Evolutionary conservation across 495 filamentous ascomycete species (phyloP).

Genomic region (Collariella sp.): DNA sequence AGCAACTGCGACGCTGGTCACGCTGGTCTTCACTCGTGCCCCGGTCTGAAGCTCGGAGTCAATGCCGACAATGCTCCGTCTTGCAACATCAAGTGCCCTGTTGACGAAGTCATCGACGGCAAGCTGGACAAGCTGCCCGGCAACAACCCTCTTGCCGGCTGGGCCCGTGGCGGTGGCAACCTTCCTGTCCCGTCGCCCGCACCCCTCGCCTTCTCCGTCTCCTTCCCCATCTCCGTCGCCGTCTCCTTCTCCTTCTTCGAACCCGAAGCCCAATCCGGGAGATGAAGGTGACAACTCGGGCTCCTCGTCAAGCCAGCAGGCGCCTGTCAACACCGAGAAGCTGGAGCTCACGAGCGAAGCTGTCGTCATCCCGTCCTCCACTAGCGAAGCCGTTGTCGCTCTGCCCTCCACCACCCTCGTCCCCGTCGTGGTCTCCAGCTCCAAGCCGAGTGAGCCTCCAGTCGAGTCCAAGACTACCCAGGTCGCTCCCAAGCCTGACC

Average conservation of each 20-base stretch:
- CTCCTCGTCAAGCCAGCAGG: not conserved
- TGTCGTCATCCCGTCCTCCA: not conserved
- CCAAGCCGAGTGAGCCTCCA: not conserved
- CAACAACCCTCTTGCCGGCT: slow-evolving; percentile 45
- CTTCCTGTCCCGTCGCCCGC: slow-evolving; percentile 15
- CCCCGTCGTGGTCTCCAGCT: not conserved
- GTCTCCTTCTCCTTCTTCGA: not conserved
- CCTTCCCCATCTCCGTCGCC: slow-evolving; percentile 5
- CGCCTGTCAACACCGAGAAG: not conserved
- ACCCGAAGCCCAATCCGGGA: not conserved
- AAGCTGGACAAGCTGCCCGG: slow-evolving; percentile 46
- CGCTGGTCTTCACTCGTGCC: slow-evolving; percentile 48
- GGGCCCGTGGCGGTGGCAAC: slow-evolving; percentile 22
- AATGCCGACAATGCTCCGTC: slow-evolving; percentile 31
- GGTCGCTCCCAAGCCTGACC: slow-evolving; percentile 30
- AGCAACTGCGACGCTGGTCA: slow-evolving; percentile 50
- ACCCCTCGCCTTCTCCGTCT: slow-evolving; percentile 21
- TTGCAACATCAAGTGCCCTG: slow-evolving; percentile 42
- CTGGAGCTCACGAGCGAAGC: no score
- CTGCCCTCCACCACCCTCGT: slow-evolving; percentile 8
- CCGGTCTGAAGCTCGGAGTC: slow-evolving; percentile 35
- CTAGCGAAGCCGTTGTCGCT: slow-evolving; percentile 1
- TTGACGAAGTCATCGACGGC: slow-evolving; percentile 26
- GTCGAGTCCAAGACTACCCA: slow-evolving; percentile 8
- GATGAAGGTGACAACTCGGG: not conserved